Evolutionary conservation across 345 rosid genomes (phyloP).

Genomic region (Syzygium aqueum): DNA sequence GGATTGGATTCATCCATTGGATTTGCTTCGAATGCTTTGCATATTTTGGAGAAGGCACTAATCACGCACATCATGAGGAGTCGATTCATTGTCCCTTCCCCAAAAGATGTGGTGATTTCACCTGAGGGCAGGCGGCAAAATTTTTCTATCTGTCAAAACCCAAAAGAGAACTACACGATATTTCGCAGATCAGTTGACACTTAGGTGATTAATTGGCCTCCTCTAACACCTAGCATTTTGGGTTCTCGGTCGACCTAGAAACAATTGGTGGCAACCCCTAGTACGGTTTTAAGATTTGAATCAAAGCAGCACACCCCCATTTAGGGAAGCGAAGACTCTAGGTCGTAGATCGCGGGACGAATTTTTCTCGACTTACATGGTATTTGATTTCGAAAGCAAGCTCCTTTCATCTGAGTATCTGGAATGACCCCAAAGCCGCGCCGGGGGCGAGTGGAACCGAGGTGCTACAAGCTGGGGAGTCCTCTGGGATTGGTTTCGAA

Average conservation of each 20-base stretch:
- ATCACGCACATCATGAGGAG: background rate
- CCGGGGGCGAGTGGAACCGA: background rate
- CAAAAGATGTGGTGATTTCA: too few species aligned
- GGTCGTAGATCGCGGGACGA: background rate
- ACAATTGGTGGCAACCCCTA: background rate
- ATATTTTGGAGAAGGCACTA: background rate
- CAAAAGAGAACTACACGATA: background rate
- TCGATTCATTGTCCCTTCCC: too few species aligned
- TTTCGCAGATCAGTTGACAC: too few species aligned
- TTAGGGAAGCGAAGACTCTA: background rate
- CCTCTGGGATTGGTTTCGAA: background rate
- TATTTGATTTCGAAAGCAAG: background rate
- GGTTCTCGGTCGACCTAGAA: background rate
- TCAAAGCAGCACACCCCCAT: background rate
- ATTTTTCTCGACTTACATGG: too few species aligned
- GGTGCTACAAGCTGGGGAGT: background rate
- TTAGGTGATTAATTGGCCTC: background rate
- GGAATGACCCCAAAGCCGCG: background rate
- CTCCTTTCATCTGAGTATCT: background rate
- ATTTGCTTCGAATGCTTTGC: background rate
- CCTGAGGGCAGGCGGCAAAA: background rate
- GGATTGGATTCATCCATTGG: background rate
- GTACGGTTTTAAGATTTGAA: background rate
- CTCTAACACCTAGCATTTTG: background rate
- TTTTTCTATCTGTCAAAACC: background rate